phyloP scores from a whole-genome alignment of 352 stramenopile species.

The Globisporangium middletonii region DNA sequence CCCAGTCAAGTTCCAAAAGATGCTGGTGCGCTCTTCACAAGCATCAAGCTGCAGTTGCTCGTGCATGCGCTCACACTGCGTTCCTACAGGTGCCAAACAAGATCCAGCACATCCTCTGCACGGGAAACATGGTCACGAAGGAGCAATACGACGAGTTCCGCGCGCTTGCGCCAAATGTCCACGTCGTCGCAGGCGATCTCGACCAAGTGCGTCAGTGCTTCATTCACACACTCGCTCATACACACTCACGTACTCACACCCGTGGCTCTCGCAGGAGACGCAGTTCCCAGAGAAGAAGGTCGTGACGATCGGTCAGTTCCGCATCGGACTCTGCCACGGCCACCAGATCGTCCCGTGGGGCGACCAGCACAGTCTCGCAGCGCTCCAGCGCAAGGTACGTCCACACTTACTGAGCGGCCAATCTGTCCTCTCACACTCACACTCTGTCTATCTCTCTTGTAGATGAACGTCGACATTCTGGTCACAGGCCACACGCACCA shows the following conservation, averaged over 20 bases:
- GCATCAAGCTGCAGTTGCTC: neutral
- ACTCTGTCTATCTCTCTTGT: neutral
- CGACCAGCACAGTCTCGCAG: constrained; percentile 80
- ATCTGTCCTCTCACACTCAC: too few relatives aligned
- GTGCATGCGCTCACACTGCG: neutral
- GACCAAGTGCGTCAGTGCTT: constrained; percentile 63
- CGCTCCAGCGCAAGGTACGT: constrained; percentile 81
- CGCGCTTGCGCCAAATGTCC: constrained; percentile 94
- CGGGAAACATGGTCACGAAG: constrained; percentile 94
- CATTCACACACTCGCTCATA: too few relatives aligned
- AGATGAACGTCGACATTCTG: constrained; percentile 98
- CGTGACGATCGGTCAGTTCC: constrained; percentile 95
- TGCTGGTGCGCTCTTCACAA: constrained; percentile 41
- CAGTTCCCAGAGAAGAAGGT: constrained; percentile 94
- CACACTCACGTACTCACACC: neutral
- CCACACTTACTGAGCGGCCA: neutral
- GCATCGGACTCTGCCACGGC: constrained; percentile 96
- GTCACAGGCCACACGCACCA: constrained; percentile 94
- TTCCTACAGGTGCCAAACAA: constrained; percentile 91
- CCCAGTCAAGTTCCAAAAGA: constrained; percentile 96
- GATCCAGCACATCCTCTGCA: constrained; percentile 98
- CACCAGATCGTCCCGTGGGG: constrained; percentile 95
- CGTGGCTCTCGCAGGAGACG: constrained; percentile 29
- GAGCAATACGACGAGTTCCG: constrained; percentile 95
- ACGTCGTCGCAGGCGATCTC: constrained; percentile 94